These are phyloP conservation scores for Rhododendron griersonianum DNA, from an alignment of 148 eudicot genomes.

Conservation along the genomic window DNA sequence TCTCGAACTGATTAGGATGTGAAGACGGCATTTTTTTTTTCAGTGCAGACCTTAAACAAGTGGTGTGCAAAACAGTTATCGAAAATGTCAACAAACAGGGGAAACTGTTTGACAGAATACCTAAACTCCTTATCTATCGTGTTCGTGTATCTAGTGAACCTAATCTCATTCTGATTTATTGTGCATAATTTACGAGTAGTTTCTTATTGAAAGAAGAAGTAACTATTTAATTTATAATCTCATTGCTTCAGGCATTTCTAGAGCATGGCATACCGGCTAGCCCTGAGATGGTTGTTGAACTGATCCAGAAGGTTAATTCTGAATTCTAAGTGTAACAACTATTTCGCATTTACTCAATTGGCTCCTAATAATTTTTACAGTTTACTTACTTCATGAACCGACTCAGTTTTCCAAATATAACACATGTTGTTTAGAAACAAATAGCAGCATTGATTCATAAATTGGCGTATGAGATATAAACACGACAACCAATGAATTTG, in stretches of 20 bases:
- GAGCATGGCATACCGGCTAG: conserved; percentile 84
- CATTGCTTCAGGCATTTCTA: conserved; percentile 59
- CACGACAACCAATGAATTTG: not conserved
- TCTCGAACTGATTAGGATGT: not conserved
- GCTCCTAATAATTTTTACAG: not conserved
- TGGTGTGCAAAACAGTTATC: too few species aligned
- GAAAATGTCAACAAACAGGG: too few species aligned
- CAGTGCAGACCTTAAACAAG: too few species aligned
- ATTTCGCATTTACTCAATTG: not conserved
- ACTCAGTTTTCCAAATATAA: not conserved
- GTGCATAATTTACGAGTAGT: not conserved
- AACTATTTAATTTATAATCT: not conserved
- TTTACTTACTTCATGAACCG: not conserved
- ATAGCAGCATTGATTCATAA: not conserved
- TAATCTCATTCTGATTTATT: not conserved
- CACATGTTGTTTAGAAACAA: not conserved
- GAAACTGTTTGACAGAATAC: not conserved
- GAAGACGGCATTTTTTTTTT: too few species aligned
- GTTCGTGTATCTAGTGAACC: not conserved
- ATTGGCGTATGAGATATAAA: not conserved
- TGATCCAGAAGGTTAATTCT: conserved; percentile 62
- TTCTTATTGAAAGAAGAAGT: not conserved
- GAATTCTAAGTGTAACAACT: too few species aligned
- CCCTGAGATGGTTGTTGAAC: conserved; percentile 61
- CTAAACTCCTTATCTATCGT: not conserved